Conservation (phyloP, 768 basidiomycete species). For the Podaxis mareebaensis region DNA sequence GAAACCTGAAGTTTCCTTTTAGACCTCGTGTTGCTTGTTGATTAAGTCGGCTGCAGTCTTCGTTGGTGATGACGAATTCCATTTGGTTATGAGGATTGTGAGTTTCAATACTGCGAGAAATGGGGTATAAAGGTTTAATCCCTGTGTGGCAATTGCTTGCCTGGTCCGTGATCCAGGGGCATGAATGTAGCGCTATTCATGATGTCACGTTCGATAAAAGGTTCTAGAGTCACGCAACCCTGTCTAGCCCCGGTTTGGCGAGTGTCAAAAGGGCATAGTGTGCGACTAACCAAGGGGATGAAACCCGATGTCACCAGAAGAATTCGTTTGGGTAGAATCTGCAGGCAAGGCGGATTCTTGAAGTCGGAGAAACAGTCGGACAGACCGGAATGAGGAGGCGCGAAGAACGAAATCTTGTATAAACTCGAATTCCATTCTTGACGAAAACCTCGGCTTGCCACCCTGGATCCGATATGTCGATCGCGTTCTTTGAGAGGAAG, state of each 20-base stretch:
- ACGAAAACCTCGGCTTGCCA: neutral
- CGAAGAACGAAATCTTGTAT: neutral
- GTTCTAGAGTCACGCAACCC: neutral
- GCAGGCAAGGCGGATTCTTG: neutral
- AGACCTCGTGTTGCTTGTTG: slow-evolving; percentile 63
- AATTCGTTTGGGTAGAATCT: neutral
- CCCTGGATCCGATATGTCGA: neutral
- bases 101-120: too few species aligned
- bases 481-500: slow-evolving; percentile 5
- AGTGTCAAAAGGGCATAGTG: neutral
- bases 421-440: neutral
- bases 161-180: too few species aligned
- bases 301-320: neutral
- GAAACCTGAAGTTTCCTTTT: slow-evolving; percentile 62
- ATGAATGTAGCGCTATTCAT: neutral
- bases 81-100: neutral
- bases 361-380: neutral
- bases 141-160: too few species aligned
- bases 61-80: slow-evolving; percentile 1
- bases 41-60: neutral
- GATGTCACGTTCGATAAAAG: neutral
- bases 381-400: neutral
- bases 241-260: neutral
- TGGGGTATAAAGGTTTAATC: too few species aligned
- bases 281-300: neutral